These are phyloP conservation scores for Porodaedalea pini DNA, from an alignment of 1,284 basidiomycete genomes.

Conservation along the genomic window DNA sequence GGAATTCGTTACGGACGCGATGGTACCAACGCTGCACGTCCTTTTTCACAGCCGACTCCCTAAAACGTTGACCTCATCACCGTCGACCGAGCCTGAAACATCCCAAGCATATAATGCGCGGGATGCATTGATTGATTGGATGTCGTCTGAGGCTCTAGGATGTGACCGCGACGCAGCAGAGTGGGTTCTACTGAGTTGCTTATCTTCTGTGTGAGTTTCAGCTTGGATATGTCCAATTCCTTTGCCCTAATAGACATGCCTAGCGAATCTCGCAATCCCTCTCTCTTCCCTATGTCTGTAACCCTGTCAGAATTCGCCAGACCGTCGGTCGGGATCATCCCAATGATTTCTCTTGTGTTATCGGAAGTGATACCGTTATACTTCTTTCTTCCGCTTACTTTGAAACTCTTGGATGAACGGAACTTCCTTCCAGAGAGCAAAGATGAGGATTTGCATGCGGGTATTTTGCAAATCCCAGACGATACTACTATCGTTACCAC, in stretches of 20 bases:
- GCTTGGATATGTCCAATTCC: conserved; percentile 5
- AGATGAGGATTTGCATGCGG: conserved; percentile 72
- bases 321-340: conserved; percentile 31
- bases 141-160: conserved; percentile 62
- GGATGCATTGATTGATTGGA: conserved; percentile 61
- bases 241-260: neutral
- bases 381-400: conserved; percentile 49
- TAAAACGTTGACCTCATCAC: conserved; percentile 35
- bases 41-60: conserved; percentile 49
- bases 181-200: conserved; percentile 64
- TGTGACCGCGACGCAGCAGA: conserved; percentile 73
- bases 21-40: conserved; percentile 66
- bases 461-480: conserved; percentile 67
- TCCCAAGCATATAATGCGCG: conserved; percentile 32
- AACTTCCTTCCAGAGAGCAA: conserved; percentile 64
- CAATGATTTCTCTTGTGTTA: conserved; percentile 51
- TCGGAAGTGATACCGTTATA: conserved; percentile 52
- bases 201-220: conserved; percentile 59
- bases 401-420: conserved; percentile 58
- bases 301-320: conserved; percentile 60
- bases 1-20: conserved; percentile 35
- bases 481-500: conserved; percentile 65
- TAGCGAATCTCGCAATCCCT: conserved; percentile 67
- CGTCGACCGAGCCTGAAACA: conserved; percentile 11
- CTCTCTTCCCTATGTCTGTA: conserved; percentile 66